Evolutionary conservation across 768 basidiomycete genomes (phyloP).

Genomic region (Mycena belliarum): DNA sequence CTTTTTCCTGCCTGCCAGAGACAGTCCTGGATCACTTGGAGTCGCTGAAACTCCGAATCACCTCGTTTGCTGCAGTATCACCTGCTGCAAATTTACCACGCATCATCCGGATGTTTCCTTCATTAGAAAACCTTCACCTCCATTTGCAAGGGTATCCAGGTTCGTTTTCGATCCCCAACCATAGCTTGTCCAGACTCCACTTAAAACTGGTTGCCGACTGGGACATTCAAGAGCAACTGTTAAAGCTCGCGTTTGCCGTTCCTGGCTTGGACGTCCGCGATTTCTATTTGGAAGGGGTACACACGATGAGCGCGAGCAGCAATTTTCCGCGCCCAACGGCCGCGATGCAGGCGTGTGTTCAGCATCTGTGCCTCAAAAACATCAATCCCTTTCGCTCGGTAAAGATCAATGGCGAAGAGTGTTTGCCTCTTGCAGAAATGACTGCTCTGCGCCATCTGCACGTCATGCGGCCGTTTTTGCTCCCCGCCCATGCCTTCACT

Average conservation of each 20-base stretch:
- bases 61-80: slow-evolving; percentile 10
- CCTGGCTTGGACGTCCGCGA: neutral
- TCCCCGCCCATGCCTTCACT: slow-evolving; percentile 4
- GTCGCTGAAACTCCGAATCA: slow-evolving; percentile 3
- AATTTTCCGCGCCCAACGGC: neutral
- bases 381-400: slow-evolving; percentile 3
- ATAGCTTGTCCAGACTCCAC: neutral
- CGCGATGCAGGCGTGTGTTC: slow-evolving; percentile 8
- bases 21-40: slow-evolving; percentile 1
- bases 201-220: neutral
- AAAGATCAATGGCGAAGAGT: neutral
- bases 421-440: neutral
- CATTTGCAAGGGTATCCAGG: slow-evolving; percentile 7
- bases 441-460: slow-evolving; percentile 7
- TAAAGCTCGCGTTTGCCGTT: slow-evolving; percentile 4
- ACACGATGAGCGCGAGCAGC: neutral
- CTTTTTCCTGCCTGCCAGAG: slow-evolving; percentile 4
- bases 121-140: slow-evolving; percentile 3
- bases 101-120: slow-evolving; percentile 4
- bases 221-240: neutral
- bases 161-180: neutral
- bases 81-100: neutral
- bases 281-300: neutral
- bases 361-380: slow-evolving; percentile 8
- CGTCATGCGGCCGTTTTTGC: slow-evolving; percentile 2